These are phyloP conservation scores for Leishmania tarentolae DNA, from an alignment of 208 protist species.

Conservation along the genomic window DNA sequence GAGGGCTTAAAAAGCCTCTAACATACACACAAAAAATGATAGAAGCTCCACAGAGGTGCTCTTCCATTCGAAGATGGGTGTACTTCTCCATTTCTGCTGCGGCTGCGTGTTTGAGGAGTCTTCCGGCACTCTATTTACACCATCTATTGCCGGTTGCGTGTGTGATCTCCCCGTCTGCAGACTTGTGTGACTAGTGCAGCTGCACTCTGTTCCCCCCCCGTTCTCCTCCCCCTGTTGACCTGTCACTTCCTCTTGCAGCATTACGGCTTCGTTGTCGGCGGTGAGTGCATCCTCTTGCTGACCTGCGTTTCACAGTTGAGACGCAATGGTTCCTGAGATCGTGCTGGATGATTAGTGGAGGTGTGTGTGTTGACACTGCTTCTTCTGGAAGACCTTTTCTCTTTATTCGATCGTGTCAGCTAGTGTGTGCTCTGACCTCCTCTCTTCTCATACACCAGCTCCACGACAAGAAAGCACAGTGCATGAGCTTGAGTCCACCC, in stretches of 20 bases:
- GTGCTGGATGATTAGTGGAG: neutral
- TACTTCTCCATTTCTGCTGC: neutral
- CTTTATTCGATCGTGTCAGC: neutral
- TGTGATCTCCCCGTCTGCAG: neutral
- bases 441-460: neutral
- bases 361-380: neutral
- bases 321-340: neutral
- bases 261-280: neutral
- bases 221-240: neutral
- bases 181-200: neutral
- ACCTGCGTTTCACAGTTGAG: neutral
- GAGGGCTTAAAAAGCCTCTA: neutral
- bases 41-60: neutral
- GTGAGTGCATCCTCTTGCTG: neutral
- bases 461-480: neutral
- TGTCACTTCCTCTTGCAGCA: too few relatives aligned
- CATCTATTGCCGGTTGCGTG: neutral
- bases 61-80: neutral
- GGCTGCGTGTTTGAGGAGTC: neutral
- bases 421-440: neutral
- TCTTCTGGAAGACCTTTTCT: neutral
- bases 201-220: neutral
- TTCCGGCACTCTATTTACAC: neutral
- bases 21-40: neutral
- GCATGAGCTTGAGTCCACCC: neutral